These are phyloP conservation scores for Mycena latifolia DNA, from an alignment of 768 basidiomycete genomes.

Conservation along the genomic window DNA sequence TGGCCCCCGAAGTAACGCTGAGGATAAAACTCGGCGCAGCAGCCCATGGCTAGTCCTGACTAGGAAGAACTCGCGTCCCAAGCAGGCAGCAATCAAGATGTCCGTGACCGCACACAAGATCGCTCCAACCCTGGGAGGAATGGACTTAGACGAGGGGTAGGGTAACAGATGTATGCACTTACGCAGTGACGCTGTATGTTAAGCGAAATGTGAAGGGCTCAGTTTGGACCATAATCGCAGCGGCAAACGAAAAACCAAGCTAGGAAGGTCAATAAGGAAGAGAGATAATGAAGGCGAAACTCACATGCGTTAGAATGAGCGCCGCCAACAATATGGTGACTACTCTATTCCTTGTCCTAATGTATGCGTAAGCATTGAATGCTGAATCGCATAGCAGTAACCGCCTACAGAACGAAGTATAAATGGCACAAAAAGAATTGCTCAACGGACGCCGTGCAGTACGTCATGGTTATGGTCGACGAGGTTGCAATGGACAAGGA, in stretches of 20 bases:
- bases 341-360: constrained; percentile 26
- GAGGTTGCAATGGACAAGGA: constrained; percentile 1
- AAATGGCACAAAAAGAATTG: constrained; percentile 32
- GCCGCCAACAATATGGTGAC: constrained; percentile 17
- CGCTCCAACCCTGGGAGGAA: constrained; percentile 22
- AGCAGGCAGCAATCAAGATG: constrained; percentile 24
- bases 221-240: constrained; percentile 16
- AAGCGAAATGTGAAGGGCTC: neutral
- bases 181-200: constrained; percentile 23
- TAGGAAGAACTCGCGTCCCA: constrained; percentile 30
- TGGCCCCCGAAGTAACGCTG: constrained; percentile 27
- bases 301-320: constrained; percentile 25
- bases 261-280: constrained; percentile 1
- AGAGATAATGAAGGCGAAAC: neutral
- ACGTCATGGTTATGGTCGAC: constrained; percentile 20
- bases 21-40: constrained; percentile 16
- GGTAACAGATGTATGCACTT: neutral
- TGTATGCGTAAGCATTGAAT: neutral
- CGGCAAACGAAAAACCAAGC: constrained; percentile 25
- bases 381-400: no score
- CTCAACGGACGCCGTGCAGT: constrained; percentile 25
- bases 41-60: neutral
- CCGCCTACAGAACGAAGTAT: constrained; percentile 30
- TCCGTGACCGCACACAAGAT: constrained; percentile 25
- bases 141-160: neutral